Evolutionary conservation across 306 rosid species (phyloP).

Genomic region (Castanopsis chinensis): DNA sequence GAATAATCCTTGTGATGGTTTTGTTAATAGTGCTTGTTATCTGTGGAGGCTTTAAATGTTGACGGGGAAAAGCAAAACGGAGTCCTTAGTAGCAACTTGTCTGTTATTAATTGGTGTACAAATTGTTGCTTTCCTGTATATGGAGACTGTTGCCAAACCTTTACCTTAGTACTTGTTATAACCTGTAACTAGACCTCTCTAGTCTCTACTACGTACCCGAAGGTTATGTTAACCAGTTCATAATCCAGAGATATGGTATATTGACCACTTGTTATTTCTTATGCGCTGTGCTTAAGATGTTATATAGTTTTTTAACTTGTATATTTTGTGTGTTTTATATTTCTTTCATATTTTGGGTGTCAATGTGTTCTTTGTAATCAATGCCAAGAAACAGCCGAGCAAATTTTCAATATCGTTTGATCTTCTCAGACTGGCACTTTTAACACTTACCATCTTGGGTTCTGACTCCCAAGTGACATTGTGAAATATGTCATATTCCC

Average conservation of each 20-base stretch:
- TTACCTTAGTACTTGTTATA: slow-evolving; percentile 15
- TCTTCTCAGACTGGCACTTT: no score
- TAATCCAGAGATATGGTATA: not conserved
- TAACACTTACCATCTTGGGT: no score
- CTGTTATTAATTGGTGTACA: slow-evolving; percentile 36
- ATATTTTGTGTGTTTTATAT: not conserved
- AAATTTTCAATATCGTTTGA: no score
- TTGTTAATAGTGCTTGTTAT: slow-evolving; percentile 75
- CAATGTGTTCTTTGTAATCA: no score
- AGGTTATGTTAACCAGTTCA: slow-evolving; percentile 17
- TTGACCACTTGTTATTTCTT: not conserved
- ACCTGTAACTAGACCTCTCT: slow-evolving; percentile 32
- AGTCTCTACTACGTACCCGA: not conserved
- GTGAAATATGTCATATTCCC: no score
- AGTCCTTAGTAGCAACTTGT: slow-evolving; percentile 2
- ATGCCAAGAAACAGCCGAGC: not conserved
- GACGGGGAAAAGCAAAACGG: slow-evolving; percentile 28
- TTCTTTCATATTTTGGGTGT: not conserved
- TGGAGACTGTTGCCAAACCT: slow-evolving; percentile 24
- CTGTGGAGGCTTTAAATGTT: slow-evolving; percentile 89
- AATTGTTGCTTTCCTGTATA: slow-evolving; percentile 35
- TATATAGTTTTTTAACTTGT: not conserved
- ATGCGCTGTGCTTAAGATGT: not conserved
- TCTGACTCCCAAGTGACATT: no score
- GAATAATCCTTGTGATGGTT: slow-evolving; percentile 58